A percentile compares a stretch with the other conserved stretches of the same genome.
Evolutionary conservation across 208 protist species (phyloP).

Genomic region (Herpetomonas samuelpessoai): DNA sequence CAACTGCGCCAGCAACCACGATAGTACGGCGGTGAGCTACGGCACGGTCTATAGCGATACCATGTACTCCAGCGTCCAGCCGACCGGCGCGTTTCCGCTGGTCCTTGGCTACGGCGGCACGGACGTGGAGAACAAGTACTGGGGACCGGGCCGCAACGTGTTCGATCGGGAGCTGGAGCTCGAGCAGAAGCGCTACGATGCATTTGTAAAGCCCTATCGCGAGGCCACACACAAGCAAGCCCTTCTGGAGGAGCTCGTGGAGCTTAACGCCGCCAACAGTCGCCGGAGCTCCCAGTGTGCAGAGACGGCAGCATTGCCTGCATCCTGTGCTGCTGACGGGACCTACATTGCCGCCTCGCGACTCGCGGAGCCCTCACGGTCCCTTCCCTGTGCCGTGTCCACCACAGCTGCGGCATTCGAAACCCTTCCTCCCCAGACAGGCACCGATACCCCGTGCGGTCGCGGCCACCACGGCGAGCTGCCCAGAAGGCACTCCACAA

Average conservation of each 20-base stretch:
- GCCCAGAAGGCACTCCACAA: too few species aligned
- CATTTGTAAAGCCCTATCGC: neutral
- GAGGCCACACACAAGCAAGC: neutral
- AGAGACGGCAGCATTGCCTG: too few species aligned
- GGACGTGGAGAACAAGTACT: conserved; percentile 4
- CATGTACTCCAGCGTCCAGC: conserved; percentile 18
- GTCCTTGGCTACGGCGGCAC: neutral
- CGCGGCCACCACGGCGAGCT: too few species aligned
- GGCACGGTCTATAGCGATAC: neutral
- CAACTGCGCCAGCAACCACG: neutral
- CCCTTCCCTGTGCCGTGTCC: too few species aligned
- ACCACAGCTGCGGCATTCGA: too few species aligned
- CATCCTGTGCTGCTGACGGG: too few species aligned
- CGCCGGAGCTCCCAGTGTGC: too few species aligned
- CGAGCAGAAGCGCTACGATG: neutral
- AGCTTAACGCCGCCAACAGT: too few species aligned
- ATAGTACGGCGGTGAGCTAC: neutral
- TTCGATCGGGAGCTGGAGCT: conserved; percentile 24
- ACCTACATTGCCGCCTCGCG: too few species aligned
- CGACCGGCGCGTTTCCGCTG: conserved; percentile 7
- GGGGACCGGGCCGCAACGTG: conserved; percentile 18
- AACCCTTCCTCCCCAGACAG: too few species aligned
- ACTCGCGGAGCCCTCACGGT: too few species aligned
- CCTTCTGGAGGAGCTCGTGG: conserved; percentile 2
- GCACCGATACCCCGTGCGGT: too few species aligned